These are phyloP conservation scores for Apium graveolens DNA, from an alignment of 129 eudicot genomes.

Conservation along the genomic window DNA sequence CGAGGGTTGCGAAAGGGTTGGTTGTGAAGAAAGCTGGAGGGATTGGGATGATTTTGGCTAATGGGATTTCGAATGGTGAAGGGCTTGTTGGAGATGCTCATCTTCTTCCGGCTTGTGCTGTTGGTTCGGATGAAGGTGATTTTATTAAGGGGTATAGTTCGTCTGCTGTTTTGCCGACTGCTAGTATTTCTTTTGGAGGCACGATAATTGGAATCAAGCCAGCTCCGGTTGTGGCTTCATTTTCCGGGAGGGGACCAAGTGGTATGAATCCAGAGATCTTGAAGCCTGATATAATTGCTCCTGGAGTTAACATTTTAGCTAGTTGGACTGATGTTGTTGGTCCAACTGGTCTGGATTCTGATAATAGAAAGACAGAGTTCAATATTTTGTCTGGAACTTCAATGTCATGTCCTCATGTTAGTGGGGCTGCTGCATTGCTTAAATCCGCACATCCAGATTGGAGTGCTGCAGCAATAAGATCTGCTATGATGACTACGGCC, in stretches of 20 bases:
- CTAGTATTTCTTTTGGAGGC: conserved; percentile 37
- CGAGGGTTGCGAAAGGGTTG: conserved; percentile 51
- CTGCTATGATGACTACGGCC: conserved; percentile 60
- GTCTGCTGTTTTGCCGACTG: conserved; percentile 23
- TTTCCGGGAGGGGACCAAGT: conserved; percentile 11
- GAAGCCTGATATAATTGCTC: conserved; percentile 53
- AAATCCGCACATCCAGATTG: conserved; percentile 62
- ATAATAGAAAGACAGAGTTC: conserved; percentile 43
- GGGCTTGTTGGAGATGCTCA: conserved; percentile 55
- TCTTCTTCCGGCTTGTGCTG: conserved; percentile 22
- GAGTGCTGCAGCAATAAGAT: conserved; percentile 47
- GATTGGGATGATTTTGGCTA: conserved; percentile 7
- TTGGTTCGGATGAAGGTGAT: conserved; percentile 44
- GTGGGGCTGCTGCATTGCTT: conserved; percentile 61
- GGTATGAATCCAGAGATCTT: conserved; percentile 59
- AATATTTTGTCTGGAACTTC: conserved; percentile 55
- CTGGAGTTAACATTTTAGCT: conserved; percentile 51
- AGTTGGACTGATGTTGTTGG: conserved; percentile 55
- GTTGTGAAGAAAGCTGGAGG: conserved; percentile 14
- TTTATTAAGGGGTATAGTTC: conserved; percentile 27
- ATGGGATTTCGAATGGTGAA: conserved; percentile 36
- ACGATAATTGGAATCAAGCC: conserved; percentile 44
- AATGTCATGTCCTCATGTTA: conserved; percentile 55
- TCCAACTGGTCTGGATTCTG: conserved; percentile 47
- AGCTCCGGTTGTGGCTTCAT: conserved; percentile 27